Percentiles rank a stretch among this genome's conserved stretches.
These are phyloP conservation scores for Musa itinerans DNA, from an alignment of 176 grass and related monocot genomes.

Conservation along the genomic window DNA sequence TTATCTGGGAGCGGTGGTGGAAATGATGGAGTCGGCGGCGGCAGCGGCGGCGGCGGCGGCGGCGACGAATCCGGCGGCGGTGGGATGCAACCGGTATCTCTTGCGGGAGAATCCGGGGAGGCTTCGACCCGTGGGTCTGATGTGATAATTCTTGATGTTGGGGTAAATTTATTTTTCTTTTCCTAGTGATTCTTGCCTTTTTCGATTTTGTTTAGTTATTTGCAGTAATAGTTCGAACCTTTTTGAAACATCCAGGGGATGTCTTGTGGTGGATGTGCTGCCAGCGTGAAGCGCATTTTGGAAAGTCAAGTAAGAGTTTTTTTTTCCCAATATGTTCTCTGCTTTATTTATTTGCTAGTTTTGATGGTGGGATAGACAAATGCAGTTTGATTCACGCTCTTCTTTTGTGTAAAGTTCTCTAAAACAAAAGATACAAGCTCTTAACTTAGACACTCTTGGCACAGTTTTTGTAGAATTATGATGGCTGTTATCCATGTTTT, in stretches of 20 bases:
- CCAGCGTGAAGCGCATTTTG: constrained; percentile 84
- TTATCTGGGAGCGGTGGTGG: constrained; percentile 38
- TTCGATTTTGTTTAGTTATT: constrained; percentile 14
- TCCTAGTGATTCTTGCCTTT: not conserved
- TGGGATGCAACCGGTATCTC: constrained; percentile 28
- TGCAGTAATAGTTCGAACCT: not conserved
- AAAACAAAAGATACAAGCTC: not conserved
- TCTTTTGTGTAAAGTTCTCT: not conserved
- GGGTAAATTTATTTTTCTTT: constrained; percentile 34
- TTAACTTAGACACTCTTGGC: not conserved
- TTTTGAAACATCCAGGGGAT: constrained; percentile 53
- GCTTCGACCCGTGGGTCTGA: constrained; percentile 36
- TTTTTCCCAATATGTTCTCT: not conserved
- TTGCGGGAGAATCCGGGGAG: constrained; percentile 34
- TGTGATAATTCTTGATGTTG: constrained; percentile 83
- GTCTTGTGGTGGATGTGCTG: constrained; percentile 89
- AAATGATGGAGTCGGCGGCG: constrained; percentile 29
- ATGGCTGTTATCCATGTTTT: not conserved
- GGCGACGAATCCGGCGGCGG: constrained; percentile 25
- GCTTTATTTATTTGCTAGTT: not conserved
- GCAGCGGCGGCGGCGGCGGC: constrained; percentile 21
- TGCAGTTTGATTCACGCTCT: not conserved
- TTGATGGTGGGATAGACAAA: constrained; percentile 7
- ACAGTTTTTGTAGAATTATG: too few relatives aligned
- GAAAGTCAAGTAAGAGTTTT: constrained; percentile 62